A percentile compares a stretch with the other conserved stretches of the same genome.
These are phyloP conservation scores for Cordyceps militaris DNA, from an alignment of 2,329 filamentous ascomycete species.

Conservation along the genomic window DNA sequence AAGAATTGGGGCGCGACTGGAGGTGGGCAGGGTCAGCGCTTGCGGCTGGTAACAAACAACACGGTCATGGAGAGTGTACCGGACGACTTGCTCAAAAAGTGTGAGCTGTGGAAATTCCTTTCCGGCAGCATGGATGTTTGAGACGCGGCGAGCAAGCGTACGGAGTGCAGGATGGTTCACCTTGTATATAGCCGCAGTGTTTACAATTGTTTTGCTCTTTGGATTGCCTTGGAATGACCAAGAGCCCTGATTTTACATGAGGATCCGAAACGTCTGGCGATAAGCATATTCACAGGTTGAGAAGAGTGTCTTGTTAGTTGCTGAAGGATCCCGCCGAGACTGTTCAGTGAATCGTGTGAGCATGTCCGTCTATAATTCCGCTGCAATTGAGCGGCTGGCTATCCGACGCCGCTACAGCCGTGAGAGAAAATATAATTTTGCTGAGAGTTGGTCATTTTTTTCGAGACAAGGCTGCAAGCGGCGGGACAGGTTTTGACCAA, in stretches of 20 bases:
- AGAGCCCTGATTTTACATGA: neutral
- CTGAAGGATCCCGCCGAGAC: no score
- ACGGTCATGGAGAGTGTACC: conserved; percentile 32
- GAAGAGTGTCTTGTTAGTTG: no score
- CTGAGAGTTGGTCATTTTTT: no score
- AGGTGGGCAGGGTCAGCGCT: conserved; percentile 18
- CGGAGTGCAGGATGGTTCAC: neutral
- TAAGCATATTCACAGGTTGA: no score
- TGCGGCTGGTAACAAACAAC: conserved; percentile 32
- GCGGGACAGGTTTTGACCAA: neutral
- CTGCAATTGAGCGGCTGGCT: neutral
- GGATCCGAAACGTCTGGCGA: no score
- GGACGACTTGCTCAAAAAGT: conserved; percentile 27
- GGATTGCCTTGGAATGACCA: neutral
- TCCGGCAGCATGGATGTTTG: conserved; percentile 20
- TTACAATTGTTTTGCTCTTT: neutral
- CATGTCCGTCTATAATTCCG: neutral
- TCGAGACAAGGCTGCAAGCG: neutral
- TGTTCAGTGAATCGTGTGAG: neutral
- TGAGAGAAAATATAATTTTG: neutral
- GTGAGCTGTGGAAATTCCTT: conserved; percentile 33
- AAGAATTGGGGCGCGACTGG: conserved; percentile 26
- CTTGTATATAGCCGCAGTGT: neutral
- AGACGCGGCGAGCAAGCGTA: neutral
- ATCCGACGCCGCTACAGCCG: neutral